phyloP scores from a whole-genome alignment of 2,329 filamentous ascomycete genomes.

The Penicillium hesseltinei region DNA sequence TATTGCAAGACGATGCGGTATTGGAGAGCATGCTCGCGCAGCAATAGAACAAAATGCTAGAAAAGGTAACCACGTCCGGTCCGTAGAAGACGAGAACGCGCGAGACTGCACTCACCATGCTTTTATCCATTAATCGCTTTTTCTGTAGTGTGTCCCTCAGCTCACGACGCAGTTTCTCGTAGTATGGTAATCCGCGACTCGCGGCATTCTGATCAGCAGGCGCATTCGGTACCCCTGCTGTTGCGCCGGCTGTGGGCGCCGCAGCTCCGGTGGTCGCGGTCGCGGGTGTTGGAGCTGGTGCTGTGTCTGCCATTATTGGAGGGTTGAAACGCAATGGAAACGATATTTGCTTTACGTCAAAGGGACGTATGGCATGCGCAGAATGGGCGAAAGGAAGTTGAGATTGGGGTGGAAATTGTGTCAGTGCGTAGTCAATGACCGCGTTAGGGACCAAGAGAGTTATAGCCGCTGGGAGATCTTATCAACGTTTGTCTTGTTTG shows the following conservation, averaged over 20 bases:
- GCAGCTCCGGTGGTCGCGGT: constrained; percentile 20
- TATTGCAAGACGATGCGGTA: neutral
- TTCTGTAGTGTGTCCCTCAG: constrained; percentile 66
- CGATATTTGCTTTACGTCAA: neutral
- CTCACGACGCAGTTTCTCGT: constrained; percentile 68
- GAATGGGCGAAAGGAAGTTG: neutral
- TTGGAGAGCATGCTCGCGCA: neutral
- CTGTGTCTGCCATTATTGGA: constrained; percentile 43
- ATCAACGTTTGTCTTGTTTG: constrained; percentile 38
- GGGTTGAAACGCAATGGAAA: neutral
- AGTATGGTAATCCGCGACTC: constrained; percentile 60
- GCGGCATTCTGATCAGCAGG: constrained; percentile 27
- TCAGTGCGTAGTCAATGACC: constrained; percentile 1
- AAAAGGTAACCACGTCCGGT: neutral
- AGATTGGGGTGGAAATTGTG: neutral
- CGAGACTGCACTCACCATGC: constrained; percentile 47
- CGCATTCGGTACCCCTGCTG: constrained; percentile 23
- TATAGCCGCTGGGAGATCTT: constrained; percentile 2
- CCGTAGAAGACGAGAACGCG: neutral
- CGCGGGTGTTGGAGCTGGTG: constrained; percentile 31
- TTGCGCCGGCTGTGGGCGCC: constrained; percentile 20
- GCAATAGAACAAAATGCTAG: neutral
- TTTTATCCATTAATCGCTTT: constrained; percentile 62
- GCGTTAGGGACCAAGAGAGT: constrained; percentile 4
- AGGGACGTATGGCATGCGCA: neutral